Conservation (phyloP, 2,329 filamentous ascomycete genomes). For the Lecanicillium sp. region DNA sequence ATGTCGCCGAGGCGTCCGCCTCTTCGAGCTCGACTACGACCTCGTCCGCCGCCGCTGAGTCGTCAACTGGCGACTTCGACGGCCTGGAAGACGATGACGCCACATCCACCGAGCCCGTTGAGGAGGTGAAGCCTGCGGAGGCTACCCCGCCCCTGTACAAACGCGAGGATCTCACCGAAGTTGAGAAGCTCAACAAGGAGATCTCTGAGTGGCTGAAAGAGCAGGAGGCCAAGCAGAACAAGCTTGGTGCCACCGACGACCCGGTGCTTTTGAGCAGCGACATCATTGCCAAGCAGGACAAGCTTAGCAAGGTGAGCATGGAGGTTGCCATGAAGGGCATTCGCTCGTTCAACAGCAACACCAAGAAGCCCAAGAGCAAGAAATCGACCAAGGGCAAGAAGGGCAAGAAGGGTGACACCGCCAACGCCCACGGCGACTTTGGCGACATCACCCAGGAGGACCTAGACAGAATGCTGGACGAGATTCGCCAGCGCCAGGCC, state of each 20-base stretch:
- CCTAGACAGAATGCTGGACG: slow-evolving; percentile 44
- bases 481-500: slow-evolving; percentile 27
- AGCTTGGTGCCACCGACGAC: slow-evolving; percentile 63
- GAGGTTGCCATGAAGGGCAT: slow-evolving; percentile 67
- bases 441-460: slow-evolving; percentile 36
- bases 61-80: slow-evolving; percentile 53
- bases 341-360: slow-evolving; percentile 45
- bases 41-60: slow-evolving; percentile 36
- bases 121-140: slow-evolving; percentile 36
- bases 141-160: slow-evolving; percentile 64
- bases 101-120: slow-evolving; percentile 25
- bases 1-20: slow-evolving; percentile 47
- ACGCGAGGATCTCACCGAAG: slow-evolving; percentile 60
- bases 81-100: slow-evolving; percentile 69
- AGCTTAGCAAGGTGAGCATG: slow-evolving; percentile 64
- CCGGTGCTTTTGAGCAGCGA: slow-evolving; percentile 70
- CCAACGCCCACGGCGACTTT: slow-evolving; percentile 26
- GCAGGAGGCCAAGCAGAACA: slow-evolving; percentile 64
- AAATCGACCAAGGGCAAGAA: slow-evolving; percentile 42
- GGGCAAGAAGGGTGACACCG: slow-evolving; percentile 30
- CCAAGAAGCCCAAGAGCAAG: slow-evolving; percentile 37
- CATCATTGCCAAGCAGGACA: slow-evolving; percentile 59
- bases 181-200: slow-evolving; percentile 57
- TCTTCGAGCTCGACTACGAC: slow-evolving; percentile 24
- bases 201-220: slow-evolving; percentile 69